Percentiles rank a stretch among this genome's conserved stretches.
phyloP scores from a whole-genome alignment of 495 filamentous ascomycete species.

The Talaromyces proteolyticus region DNA sequence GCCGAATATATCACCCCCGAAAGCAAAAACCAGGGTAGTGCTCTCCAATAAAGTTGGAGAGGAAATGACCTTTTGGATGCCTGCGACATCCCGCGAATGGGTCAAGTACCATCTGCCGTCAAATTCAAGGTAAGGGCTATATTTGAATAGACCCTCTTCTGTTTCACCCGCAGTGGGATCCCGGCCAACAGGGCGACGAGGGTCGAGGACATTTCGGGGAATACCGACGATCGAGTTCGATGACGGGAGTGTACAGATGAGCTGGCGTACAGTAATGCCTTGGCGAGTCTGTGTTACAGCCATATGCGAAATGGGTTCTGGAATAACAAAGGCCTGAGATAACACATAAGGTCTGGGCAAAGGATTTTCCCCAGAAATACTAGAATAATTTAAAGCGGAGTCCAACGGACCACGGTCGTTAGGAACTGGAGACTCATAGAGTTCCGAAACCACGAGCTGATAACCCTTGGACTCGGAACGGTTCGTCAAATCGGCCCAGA shows the following conservation, averaged over 20 bases:
- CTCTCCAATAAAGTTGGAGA: slow-evolving; percentile 81
- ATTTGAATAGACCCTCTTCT: slow-evolving; percentile 78
- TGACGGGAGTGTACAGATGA: slow-evolving; percentile 70
- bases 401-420: slow-evolving; percentile 84
- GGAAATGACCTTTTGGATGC: slow-evolving; percentile 65
- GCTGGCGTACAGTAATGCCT: slow-evolving; percentile 80
- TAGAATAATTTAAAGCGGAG: slow-evolving; percentile 64
- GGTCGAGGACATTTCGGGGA: slow-evolving; percentile 72
- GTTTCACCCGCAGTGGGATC: slow-evolving; percentile 73
- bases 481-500: slow-evolving; percentile 55
- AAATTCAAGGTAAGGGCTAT: slow-evolving; percentile 71
- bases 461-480: slow-evolving; percentile 68
- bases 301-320: slow-evolving; percentile 69
- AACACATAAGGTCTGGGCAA: slow-evolving; percentile 59
- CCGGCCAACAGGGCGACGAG: slow-evolving; percentile 78
- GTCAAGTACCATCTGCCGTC: slow-evolving; percentile 76
- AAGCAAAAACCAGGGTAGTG: slow-evolving; percentile 86
- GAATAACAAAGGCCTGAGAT: slow-evolving; percentile 73
- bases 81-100: slow-evolving; percentile 78
- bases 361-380: slow-evolving; percentile 47
- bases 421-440: slow-evolving; percentile 76
- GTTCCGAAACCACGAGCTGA: slow-evolving; percentile 78
- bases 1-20: slow-evolving; percentile 80
- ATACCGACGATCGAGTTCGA: slow-evolving; percentile 71
- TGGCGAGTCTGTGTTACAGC: slow-evolving; percentile 84